These are phyloP conservation scores for Lachnellula subtilissima DNA, from an alignment of 2,329 filamentous ascomycete species.

Conservation along the genomic window DNA sequence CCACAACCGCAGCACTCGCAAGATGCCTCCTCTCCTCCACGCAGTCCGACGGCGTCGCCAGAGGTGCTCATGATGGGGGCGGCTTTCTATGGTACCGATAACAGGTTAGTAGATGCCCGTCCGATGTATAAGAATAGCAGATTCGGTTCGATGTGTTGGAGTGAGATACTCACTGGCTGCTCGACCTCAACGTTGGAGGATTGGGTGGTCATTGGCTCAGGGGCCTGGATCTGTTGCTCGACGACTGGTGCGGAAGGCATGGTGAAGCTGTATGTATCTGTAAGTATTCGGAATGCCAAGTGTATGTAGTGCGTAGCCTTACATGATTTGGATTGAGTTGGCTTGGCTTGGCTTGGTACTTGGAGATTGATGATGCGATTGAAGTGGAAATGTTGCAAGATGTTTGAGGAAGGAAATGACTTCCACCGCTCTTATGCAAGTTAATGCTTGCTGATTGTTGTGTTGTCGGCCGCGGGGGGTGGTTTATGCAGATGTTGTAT, in stretches of 20 bases:
- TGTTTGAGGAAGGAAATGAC: too few relatives aligned
- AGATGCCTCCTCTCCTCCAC: constrained; percentile 18
- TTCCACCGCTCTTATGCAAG: too few relatives aligned
- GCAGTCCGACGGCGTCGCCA: constrained; percentile 17
- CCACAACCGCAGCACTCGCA: constrained; percentile 22
- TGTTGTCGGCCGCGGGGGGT: too few relatives aligned
- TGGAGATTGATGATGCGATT: not conserved
- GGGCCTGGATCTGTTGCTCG: constrained; percentile 26
- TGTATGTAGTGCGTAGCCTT: not conserved
- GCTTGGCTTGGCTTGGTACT: not conserved
- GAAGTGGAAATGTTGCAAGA: not conserved
- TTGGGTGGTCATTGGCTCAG: constrained; percentile 25
- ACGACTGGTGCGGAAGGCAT: constrained; percentile 26
- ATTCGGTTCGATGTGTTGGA: not conserved
- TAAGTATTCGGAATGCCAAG: not conserved
- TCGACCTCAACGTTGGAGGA: constrained; percentile 18
- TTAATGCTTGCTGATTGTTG: too few relatives aligned
- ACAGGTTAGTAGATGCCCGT: not conserved
- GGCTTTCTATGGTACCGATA: not conserved
- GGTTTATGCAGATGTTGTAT: too few relatives aligned
- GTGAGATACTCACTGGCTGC: constrained; percentile 26
- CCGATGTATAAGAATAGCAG: too few relatives aligned
- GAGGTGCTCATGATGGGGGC: constrained; percentile 16
- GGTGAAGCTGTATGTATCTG: constrained; percentile 4
- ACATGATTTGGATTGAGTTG: not conserved